Percentiles rank a stretch among this genome's conserved stretches.
phyloP scores from a whole-genome alignment of 306 rosid species.

The Inga leiocalycina region DNA sequence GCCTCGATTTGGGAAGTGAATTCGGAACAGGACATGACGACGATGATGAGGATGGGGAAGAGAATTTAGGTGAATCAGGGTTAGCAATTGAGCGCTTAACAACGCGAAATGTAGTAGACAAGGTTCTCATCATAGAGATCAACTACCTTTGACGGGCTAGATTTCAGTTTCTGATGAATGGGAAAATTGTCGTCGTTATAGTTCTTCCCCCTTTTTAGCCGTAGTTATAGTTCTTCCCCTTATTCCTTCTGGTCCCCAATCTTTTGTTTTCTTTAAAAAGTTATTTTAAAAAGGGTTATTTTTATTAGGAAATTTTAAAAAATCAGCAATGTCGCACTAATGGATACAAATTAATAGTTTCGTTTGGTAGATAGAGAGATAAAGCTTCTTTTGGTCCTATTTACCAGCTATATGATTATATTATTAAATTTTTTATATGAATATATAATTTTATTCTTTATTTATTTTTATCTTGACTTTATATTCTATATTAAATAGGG shows the following conservation, averaged over 20 bases:
- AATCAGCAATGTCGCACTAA: too few species aligned
- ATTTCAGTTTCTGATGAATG: neutral
- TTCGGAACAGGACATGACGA: constrained; percentile 13
- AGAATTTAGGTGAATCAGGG: constrained; percentile 37
- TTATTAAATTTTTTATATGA: too few species aligned
- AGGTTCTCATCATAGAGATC: constrained; percentile 41
- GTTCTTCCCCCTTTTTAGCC: neutral
- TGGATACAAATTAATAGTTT: too few species aligned
- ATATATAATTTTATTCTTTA: too few species aligned
- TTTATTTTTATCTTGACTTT: too few species aligned
- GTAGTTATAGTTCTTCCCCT: neutral
- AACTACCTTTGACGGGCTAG: neutral
- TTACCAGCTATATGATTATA: too few species aligned
- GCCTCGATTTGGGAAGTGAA: constrained; percentile 30
- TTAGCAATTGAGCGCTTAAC: constrained; percentile 49
- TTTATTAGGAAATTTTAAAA: too few species aligned
- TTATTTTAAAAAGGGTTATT: too few species aligned
- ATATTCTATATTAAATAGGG: too few species aligned
- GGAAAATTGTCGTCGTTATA: neutral
- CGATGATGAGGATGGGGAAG: neutral
- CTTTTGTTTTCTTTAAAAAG: too few species aligned
- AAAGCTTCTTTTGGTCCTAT: too few species aligned
- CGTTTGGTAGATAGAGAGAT: too few species aligned
- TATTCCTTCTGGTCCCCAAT: neutral
- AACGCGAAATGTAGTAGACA: constrained; percentile 58